Evolutionary conservation across 2,329 filamentous ascomycete species (phyloP).

Genomic region (Alternaria longipes): DNA sequence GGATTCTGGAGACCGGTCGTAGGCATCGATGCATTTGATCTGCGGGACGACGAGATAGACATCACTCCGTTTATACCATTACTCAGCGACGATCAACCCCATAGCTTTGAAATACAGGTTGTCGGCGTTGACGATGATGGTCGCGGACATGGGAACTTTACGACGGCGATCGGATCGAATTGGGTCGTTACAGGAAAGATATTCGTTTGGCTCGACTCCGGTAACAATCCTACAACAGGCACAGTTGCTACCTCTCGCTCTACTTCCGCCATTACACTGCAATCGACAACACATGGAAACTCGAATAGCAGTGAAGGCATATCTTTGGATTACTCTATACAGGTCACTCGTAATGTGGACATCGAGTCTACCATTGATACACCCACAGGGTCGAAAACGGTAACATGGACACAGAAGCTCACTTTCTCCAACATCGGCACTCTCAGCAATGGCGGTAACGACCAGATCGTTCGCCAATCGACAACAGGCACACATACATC

Average conservation of each 20-base stretch:
- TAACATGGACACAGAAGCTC: slow-evolving; percentile 68
- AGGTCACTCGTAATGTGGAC: slow-evolving; percentile 64
- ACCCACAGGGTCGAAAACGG: slow-evolving; percentile 53
- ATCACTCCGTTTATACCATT: slow-evolving; percentile 78
- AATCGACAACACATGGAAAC: slow-evolving; percentile 58
- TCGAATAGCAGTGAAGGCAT: slow-evolving; percentile 64
- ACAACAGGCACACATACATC: slow-evolving; percentile 61
- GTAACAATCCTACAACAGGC: slow-evolving; percentile 63
- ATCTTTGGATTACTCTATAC: slow-evolving; percentile 67
- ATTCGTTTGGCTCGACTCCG: slow-evolving; percentile 75
- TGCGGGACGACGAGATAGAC: slow-evolving; percentile 83
- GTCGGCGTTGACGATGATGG: slow-evolving; percentile 69
- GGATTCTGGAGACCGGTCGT: slow-evolving; percentile 81
- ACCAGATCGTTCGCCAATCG: slow-evolving; percentile 63
- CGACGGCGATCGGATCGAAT: slow-evolving; percentile 67
- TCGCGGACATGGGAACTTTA: slow-evolving; percentile 59
- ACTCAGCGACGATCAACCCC: slow-evolving; percentile 70
- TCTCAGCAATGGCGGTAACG: slow-evolving; percentile 63
- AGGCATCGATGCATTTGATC: slow-evolving; percentile 79
- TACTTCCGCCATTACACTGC: slow-evolving; percentile 60
- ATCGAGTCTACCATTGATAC: slow-evolving; percentile 64
- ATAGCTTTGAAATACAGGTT: slow-evolving; percentile 74
- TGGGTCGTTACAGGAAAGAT: slow-evolving; percentile 84
- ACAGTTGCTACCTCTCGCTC: slow-evolving; percentile 50
- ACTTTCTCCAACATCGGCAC: slow-evolving; percentile 64